Conservation (phyloP, 2,329 filamentous ascomycete species). For the Sarocladium kiliense region DNA sequence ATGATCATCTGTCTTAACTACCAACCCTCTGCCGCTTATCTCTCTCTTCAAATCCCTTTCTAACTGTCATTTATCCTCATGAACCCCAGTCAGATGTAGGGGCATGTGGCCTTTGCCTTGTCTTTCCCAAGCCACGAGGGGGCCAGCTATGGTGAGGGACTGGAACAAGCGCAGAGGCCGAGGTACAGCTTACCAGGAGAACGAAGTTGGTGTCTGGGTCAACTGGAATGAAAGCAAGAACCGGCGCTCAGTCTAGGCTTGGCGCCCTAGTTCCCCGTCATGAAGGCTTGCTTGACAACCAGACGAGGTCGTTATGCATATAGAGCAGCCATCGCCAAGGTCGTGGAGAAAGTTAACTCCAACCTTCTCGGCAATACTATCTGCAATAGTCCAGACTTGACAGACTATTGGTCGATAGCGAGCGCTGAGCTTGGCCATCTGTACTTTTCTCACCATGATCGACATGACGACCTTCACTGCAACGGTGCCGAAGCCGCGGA, state of each 20-base stretch:
- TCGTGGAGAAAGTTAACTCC: not conserved
- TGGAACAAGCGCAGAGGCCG: not conserved
- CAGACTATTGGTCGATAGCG: too few relatives aligned
- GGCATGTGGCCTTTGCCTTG: not conserved
- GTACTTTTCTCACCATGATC: not conserved
- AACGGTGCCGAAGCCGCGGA: not conserved
- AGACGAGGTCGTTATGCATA: not conserved
- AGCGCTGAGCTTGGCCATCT: not conserved
- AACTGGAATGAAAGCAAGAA: conserved; percentile 4
- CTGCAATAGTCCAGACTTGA: not conserved
- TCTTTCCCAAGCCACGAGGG: conserved; percentile 5
- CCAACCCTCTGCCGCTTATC: not conserved
- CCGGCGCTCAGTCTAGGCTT: not conserved
- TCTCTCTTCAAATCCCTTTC: not conserved
- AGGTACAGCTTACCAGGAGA: not conserved
- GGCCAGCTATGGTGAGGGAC: not conserved
- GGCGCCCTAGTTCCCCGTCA: not conserved
- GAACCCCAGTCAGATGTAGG: not conserved
- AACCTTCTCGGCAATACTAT: not conserved
- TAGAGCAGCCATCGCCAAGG: not conserved
- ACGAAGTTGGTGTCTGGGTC: not conserved
- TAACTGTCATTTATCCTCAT: not conserved
- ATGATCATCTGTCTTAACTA: conserved; percentile 2
- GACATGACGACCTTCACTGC: not conserved
- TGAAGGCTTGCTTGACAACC: not conserved